Percentiles rank a stretch among this genome's conserved stretches.
These are phyloP conservation scores for Aspergillus mulundensis DNA, from an alignment of 495 filamentous ascomycete species.

Conservation along the genomic window DNA sequence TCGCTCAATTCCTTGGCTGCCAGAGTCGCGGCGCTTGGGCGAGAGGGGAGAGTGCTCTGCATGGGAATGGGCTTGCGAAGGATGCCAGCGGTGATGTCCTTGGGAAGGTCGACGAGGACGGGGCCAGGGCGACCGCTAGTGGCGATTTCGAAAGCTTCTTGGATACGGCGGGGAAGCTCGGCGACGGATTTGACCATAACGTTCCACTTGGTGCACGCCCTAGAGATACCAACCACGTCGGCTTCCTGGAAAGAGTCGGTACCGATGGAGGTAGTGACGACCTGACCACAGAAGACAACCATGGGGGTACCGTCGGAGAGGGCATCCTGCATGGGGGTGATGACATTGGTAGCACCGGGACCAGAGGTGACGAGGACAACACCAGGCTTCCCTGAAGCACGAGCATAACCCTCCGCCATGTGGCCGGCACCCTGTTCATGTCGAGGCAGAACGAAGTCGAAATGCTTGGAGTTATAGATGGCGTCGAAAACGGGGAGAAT, in stretches of 20 bases:
- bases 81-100: constrained; percentile 54
- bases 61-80: constrained; percentile 51
- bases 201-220: constrained; percentile 65
- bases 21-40: constrained; percentile 51
- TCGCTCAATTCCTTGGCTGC: constrained; percentile 46
- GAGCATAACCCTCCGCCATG: constrained; percentile 64
- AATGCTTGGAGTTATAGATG: constrained; percentile 59
- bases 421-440: constrained; percentile 65
- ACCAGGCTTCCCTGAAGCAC: constrained; percentile 55
- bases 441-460: constrained; percentile 57
- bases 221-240: constrained; percentile 58
- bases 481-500: constrained; percentile 56
- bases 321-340: constrained; percentile 61
- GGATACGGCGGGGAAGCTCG: constrained; percentile 54
- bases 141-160: constrained; percentile 62
- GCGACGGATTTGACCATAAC: constrained; percentile 58
- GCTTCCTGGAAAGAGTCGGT: constrained; percentile 63
- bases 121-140: constrained; percentile 56
- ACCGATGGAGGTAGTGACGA: constrained; percentile 51
- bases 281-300: constrained; percentile 61
- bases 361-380: constrained; percentile 62
- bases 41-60: constrained; percentile 48
- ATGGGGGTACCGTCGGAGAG: constrained; percentile 59
- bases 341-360: constrained; percentile 60
- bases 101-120: constrained; percentile 59